Evolutionary conservation across 495 filamentous ascomycete species (phyloP).

Genomic region (Hypoxylon perforatum): DNA sequence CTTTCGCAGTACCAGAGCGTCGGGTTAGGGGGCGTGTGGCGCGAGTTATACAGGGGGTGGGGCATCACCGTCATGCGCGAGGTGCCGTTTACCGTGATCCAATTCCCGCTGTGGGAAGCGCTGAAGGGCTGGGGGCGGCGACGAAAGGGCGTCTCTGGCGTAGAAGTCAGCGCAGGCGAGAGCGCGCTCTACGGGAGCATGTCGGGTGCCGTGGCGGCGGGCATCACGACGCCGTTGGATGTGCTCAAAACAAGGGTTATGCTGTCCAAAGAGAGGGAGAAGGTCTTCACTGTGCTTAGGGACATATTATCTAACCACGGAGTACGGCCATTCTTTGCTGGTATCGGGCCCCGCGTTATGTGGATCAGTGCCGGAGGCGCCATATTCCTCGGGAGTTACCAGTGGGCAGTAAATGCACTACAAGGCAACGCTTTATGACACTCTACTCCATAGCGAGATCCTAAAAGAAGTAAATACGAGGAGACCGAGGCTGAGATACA

Average conservation of each 20-base stretch:
- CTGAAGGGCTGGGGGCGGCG: slow-evolving; percentile 72
- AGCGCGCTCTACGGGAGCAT: slow-evolving; percentile 87
- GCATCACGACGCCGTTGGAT: slow-evolving; percentile 90
- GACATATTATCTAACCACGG: slow-evolving; percentile 78
- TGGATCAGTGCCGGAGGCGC: slow-evolving; percentile 97
- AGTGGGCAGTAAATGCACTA: slow-evolving; percentile 84
- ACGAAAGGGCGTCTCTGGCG: slow-evolving; percentile 33
- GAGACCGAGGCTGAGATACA: slow-evolving; percentile 6
- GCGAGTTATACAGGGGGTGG: slow-evolving; percentile 91
- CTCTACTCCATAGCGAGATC: slow-evolving; percentile 3
- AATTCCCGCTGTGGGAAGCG: slow-evolving; percentile 97
- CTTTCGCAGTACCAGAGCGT: slow-evolving; percentile 61
- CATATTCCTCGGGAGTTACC: slow-evolving; percentile 95
- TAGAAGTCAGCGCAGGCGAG: slow-evolving; percentile 74
- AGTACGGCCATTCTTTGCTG: slow-evolving; percentile 81
- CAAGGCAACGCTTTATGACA: slow-evolving; percentile 51
- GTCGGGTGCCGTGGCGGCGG: slow-evolving; percentile 87
- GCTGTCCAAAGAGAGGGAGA: slow-evolving; percentile 74
- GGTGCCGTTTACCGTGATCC: slow-evolving; percentile 95
- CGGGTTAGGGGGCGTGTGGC: slow-evolving; percentile 69
- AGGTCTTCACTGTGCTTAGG: slow-evolving; percentile 67
- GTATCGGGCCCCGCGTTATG: slow-evolving; percentile 86
- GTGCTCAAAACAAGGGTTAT: slow-evolving; percentile 97
- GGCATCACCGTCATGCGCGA: slow-evolving; percentile 92
- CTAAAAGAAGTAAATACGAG: slow-evolving; percentile 9